phyloP scores from a whole-genome alignment of 1,284 basidiomycete species.

The Ustilago bromivora region DNA sequence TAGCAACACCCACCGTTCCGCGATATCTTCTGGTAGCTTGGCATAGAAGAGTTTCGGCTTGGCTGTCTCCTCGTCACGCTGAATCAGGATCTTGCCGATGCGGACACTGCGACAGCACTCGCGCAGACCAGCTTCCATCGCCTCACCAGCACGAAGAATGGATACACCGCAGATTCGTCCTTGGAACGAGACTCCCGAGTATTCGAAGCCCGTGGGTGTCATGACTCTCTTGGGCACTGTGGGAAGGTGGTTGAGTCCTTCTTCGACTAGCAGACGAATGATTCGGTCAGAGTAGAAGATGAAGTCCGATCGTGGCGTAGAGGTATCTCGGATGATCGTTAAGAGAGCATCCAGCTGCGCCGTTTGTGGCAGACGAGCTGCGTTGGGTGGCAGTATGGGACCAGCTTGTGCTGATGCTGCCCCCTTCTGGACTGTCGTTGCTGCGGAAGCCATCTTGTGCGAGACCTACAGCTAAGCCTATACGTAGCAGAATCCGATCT shows the following conservation, averaged over 20 bases:
- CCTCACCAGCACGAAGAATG: constrained; percentile 71
- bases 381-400: constrained; percentile 77
- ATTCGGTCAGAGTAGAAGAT: constrained; percentile 88
- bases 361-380: constrained; percentile 86
- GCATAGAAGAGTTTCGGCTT: constrained; percentile 72
- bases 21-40: constrained; percentile 93
- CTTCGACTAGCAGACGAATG: constrained; percentile 76
- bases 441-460: constrained; percentile 24
- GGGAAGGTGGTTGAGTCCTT: constrained; percentile 92
- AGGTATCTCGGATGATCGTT: constrained; percentile 83
- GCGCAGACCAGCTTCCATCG: constrained; percentile 78
- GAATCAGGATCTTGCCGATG: constrained; percentile 71
- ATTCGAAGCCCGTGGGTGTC: constrained; percentile 77
- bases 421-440: constrained; percentile 23
- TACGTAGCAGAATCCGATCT: background rate
- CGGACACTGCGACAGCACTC: constrained; percentile 79
- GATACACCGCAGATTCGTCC: constrained; percentile 65
- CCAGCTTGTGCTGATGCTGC: constrained; percentile 18
- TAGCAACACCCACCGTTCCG: constrained; percentile 88
- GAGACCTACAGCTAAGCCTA: background rate
- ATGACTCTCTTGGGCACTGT: constrained; percentile 58
- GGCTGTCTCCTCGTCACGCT: constrained; percentile 66
- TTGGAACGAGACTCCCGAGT: constrained; percentile 70
- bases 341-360: constrained; percentile 85
- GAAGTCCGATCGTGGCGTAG: constrained; percentile 82